A percentile compares a stretch with the other conserved stretches of the same genome.
phyloP scores from a whole-genome alignment of 495 filamentous ascomycete species.

The Hyaloscypha finlandica region DNA sequence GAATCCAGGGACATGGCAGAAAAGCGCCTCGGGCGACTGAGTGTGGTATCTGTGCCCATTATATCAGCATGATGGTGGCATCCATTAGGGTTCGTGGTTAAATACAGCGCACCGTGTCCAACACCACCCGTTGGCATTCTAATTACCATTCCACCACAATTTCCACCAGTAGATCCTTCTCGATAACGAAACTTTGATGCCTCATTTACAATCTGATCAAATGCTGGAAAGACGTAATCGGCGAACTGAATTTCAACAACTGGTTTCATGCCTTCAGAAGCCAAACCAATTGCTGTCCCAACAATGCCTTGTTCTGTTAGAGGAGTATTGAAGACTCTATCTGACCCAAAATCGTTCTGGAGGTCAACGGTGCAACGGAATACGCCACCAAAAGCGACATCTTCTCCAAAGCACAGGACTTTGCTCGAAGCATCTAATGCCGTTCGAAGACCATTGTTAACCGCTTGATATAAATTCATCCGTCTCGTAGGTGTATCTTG shows the following conservation, averaged over 20 bases:
- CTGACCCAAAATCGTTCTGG: conserved; percentile 67
- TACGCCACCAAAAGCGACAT: conserved; percentile 80
- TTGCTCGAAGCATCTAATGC: conserved; percentile 64
- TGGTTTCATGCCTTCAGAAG: conserved; percentile 71
- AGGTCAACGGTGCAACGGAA: conserved; percentile 76
- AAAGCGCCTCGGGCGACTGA: conserved; percentile 73
- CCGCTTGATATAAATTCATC: conserved; percentile 68
- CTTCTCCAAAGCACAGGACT: conserved; percentile 75
- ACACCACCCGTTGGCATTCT: conserved; percentile 77
- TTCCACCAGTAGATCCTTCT: conserved; percentile 56
- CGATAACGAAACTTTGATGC: conserved; percentile 73
- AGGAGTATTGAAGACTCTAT: conserved; percentile 78
- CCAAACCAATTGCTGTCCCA: conserved; percentile 71
- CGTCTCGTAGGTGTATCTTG: conserved; percentile 42
- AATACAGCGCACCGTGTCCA: conserved; percentile 69
- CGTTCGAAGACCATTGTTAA: conserved; percentile 68
- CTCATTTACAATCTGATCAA: conserved; percentile 80
- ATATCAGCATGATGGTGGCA: no score
- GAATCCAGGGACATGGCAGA: conserved; percentile 71
- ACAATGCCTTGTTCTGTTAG: conserved; percentile 76
- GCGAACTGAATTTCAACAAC: conserved; percentile 82
- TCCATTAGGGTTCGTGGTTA: no score
- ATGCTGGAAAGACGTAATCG: conserved; percentile 77
- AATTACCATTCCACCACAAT: conserved; percentile 65
- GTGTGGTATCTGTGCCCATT: conserved; percentile 52